Evolutionary conservation across 225 moss, liverwort and hornwort genomes (phyloP).

Genomic region (Bryum argenteum): DNA sequence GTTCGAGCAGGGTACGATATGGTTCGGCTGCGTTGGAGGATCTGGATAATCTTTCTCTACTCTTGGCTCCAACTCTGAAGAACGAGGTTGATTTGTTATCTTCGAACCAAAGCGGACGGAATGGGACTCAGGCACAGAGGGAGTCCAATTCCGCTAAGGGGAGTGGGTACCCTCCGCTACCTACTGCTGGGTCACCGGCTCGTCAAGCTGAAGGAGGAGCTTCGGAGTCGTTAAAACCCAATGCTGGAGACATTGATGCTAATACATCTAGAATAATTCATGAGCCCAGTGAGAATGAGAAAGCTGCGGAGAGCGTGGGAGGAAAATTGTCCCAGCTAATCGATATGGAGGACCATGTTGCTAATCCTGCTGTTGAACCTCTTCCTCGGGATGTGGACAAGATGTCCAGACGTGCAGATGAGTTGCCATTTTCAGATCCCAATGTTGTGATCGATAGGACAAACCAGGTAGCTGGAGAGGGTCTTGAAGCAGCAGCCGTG

Average conservation of each 20-base stretch:
- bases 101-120: slow-evolving; percentile 27
- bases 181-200: slow-evolving; percentile 25
- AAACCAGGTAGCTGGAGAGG: slow-evolving; percentile 21
- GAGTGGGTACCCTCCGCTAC: slow-evolving; percentile 29
- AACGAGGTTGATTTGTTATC: slow-evolving; percentile 42
- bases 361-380: slow-evolving; percentile 37
- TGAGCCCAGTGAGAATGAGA: slow-evolving; percentile 3
- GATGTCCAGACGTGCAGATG: slow-evolving; percentile 28
- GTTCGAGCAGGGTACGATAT: slow-evolving; percentile 54
- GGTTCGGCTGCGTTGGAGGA: slow-evolving; percentile 62
- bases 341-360: slow-evolving; percentile 46
- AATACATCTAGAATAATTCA: slow-evolving; percentile 39
- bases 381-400: slow-evolving; percentile 33
- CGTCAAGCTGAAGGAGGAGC: slow-evolving; percentile 37
- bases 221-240: slow-evolving; percentile 39
- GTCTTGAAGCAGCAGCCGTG: slow-evolving; percentile 37
- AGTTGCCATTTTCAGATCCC: slow-evolving; percentile 21
- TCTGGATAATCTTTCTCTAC: slow-evolving; percentile 55
- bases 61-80: slow-evolving; percentile 43
- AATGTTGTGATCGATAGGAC: slow-evolving; percentile 22
- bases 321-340: slow-evolving; percentile 55
- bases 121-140: slow-evolving; percentile 36
- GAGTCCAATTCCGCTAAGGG: slow-evolving; percentile 35
- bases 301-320: slow-evolving; percentile 40
- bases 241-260: slow-evolving; percentile 42